A percentile compares a stretch with the other conserved stretches of the same genome.
Conservation (phyloP, 352 stramenopile genomes). For the Pythium dissimile region DNA sequence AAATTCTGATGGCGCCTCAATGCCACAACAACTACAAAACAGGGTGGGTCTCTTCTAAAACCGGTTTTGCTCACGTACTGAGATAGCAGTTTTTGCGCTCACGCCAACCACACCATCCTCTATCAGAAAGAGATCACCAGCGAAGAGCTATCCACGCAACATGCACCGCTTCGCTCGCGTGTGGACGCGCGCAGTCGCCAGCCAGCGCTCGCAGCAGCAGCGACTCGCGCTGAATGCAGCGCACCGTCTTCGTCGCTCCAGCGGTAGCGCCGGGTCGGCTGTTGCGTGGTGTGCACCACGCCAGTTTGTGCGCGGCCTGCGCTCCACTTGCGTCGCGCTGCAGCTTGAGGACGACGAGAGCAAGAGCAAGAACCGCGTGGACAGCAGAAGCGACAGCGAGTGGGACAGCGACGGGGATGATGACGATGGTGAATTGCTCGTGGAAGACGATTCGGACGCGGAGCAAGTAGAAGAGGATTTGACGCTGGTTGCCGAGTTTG, state of each 20-base stretch:
- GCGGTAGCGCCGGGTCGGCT: not conserved
- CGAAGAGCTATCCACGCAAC: not conserved
- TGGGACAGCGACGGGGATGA: constrained; percentile 1
- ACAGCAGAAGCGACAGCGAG: constrained; percentile 2
- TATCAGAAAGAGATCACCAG: constrained; percentile 5
- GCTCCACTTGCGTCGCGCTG: constrained; percentile 3
- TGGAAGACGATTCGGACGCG: constrained; percentile 19
- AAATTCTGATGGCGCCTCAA: too few species aligned
- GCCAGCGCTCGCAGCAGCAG: not conserved
- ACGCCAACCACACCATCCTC: too few species aligned
- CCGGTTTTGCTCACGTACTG: constrained; percentile 1
- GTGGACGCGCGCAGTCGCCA: not conserved
- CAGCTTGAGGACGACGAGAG: constrained; percentile 7
- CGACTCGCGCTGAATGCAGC: not conserved
- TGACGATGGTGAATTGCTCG: constrained; percentile 16
- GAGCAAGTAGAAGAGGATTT: constrained; percentile 23
- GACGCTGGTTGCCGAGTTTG: constrained; percentile 22
- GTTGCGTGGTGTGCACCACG: not conserved
- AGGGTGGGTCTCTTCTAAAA: too few species aligned
- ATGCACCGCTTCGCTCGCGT: constrained; percentile 12
- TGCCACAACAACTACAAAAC: too few species aligned
- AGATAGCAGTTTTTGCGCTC: too few species aligned
- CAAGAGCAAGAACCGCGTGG: not conserved
- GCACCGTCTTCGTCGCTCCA: not conserved
- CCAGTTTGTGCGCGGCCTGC: constrained; percentile 2